These are phyloP conservation scores for Pholiota microspora DNA, from an alignment of 768 basidiomycete genomes.

Conservation along the genomic window DNA sequence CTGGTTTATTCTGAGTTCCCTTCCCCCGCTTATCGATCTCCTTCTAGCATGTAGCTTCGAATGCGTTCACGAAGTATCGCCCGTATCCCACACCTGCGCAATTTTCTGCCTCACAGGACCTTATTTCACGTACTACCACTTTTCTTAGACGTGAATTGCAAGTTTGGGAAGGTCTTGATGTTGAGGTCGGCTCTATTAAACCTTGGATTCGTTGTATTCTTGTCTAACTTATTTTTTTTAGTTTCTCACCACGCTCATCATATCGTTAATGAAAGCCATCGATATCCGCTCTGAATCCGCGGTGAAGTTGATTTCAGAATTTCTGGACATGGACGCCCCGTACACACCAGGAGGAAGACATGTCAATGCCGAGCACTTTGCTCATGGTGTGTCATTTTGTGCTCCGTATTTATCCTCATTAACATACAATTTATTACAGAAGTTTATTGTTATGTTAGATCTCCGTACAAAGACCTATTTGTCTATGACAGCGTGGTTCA, in stretches of 20 bases:
- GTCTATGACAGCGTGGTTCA: conserved; percentile 82
- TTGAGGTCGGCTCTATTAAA: conserved; percentile 57
- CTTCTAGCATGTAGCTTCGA: conserved; percentile 85
- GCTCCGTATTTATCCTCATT: neutral
- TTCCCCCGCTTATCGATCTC: conserved; percentile 8
- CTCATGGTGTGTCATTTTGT: conserved; percentile 58
- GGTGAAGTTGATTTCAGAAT: conserved; percentile 81
- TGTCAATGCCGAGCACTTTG: conserved; percentile 88
- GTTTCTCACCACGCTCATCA: conserved; percentile 87
- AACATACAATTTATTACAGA: conserved; percentile 44
- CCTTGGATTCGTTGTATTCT: neutral
- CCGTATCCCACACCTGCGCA: conserved; percentile 87
- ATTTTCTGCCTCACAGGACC: conserved; percentile 73
- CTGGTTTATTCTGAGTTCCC: conserved; percentile 4
- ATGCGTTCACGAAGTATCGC: conserved; percentile 80
- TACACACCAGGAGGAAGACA: conserved; percentile 56
- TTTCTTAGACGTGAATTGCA: conserved; percentile 85
- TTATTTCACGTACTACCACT: conserved; percentile 70
- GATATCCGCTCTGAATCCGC: conserved; percentile 91
- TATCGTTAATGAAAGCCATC: conserved; percentile 89
- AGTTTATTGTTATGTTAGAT: conserved; percentile 85
- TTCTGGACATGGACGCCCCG: conserved; percentile 74
- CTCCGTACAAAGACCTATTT: conserved; percentile 82
- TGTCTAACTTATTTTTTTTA: conserved; percentile 30
- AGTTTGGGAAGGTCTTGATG: conserved; percentile 87